Percentiles rank a stretch among this genome's conserved stretches.
These are phyloP conservation scores for Xylariaceae sp. DNA, from an alignment of 2,329 filamentous ascomycete genomes.

Conservation along the genomic window DNA sequence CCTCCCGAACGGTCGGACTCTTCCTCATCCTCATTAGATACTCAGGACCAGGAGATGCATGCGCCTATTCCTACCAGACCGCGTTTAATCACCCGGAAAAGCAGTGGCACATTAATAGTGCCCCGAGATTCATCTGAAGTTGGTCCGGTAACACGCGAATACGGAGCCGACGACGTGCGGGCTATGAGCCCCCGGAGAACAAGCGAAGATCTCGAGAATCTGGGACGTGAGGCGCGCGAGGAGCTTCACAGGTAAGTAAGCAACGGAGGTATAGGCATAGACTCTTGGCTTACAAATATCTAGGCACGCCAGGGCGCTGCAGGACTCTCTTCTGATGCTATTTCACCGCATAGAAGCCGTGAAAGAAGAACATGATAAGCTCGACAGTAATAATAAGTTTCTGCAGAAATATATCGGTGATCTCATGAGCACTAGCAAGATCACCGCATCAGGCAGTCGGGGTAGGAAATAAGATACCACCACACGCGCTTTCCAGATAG, in stretches of 20 bases:
- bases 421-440: conserved; percentile 85
- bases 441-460: conserved; percentile 63
- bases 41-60: conserved; percentile 50
- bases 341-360: conserved; percentile 95
- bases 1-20: conserved; percentile 40
- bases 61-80: conserved; percentile 66
- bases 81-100: conserved; percentile 74
- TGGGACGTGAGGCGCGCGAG: conserved; percentile 81
- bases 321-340: conserved; percentile 87
- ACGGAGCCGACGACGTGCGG: conserved; percentile 86
- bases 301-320: conserved; percentile 87
- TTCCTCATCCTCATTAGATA: conserved; percentile 39
- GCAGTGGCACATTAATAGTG: conserved; percentile 83
- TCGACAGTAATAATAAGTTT: conserved; percentile 96
- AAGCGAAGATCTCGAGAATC: conserved; percentile 86
- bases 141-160: conserved; percentile 74
- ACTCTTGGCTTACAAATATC: conserved; percentile 5
- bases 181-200: conserved; percentile 94
- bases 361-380: conserved; percentile 92
- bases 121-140: conserved; percentile 77
- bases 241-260: conserved; percentile 62
- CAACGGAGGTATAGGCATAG: background rate
- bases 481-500: conserved; percentile 7
- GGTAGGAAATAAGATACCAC: conserved; percentile 58
- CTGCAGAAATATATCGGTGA: conserved; percentile 98